Conservation (phyloP, 129 eudicot species). For the Centaurea solstitialis region DNA sequence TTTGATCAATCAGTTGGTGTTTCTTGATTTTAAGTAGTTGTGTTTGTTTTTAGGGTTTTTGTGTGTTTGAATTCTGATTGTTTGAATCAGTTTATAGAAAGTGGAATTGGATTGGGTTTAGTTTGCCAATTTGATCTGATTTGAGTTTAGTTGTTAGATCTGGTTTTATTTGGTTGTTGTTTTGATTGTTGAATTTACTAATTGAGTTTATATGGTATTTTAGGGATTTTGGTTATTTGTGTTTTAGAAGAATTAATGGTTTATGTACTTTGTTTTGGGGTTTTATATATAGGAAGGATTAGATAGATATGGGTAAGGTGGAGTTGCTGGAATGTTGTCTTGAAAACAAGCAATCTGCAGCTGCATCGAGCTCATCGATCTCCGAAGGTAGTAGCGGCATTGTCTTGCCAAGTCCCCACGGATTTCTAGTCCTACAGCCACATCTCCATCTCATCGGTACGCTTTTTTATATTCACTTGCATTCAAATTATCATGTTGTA, state of each 20-base stretch:
- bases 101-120: constrained; percentile 35
- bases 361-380: constrained; percentile 70
- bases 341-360: constrained; percentile 80
- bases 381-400: constrained; percentile 84
- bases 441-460: constrained; percentile 75
- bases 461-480: not conserved
- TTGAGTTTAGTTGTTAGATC: constrained; percentile 43
- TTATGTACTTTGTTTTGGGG: constrained; percentile 19
- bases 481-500: not conserved
- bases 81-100: constrained; percentile 16
- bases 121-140: constrained; percentile 39
- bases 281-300: constrained; percentile 29
- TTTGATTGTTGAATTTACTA: not conserved
- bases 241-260: not conserved
- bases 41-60: constrained; percentile 27
- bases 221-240: constrained; percentile 32
- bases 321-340: constrained; percentile 54
- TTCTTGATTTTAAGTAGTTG: not conserved
- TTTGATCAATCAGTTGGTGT: constrained; percentile 11
- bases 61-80: constrained; percentile 13
- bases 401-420: constrained; percentile 60
- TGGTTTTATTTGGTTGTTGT: constrained; percentile 31
- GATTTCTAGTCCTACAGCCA: constrained; percentile 59
- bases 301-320: constrained; percentile 59
- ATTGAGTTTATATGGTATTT: not conserved